A percentile compares a stretch with the other conserved stretches of the same genome.
Conservation (phyloP, 768 basidiomycete genomes). For the Paxillus ammoniavirescens region DNA sequence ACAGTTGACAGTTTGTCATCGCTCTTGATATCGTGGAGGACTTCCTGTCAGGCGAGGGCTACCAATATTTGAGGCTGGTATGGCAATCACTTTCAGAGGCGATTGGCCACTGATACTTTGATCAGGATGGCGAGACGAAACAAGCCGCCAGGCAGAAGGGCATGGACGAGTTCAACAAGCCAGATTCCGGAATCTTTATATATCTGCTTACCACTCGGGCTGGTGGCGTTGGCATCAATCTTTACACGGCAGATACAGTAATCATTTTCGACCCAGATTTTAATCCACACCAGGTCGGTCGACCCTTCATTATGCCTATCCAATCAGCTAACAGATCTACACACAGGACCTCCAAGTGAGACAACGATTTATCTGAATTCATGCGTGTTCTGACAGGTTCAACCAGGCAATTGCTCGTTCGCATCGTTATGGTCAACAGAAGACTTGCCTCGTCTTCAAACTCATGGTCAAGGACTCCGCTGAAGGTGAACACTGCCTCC, state of each 20-base stretch:
- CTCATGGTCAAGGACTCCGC: conserved; percentile 94
- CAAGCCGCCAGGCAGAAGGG: conserved; percentile 84
- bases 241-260: conserved; percentile 90
- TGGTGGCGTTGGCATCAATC: conserved; percentile 92
- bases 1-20: conserved; percentile 70
- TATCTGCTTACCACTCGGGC: conserved; percentile 92
- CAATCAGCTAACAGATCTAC: conserved; percentile 10
- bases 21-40: conserved; percentile 87
- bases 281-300: conserved; percentile 87
- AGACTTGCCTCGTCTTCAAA: conserved; percentile 93
- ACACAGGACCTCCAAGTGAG: conserved; percentile 81
- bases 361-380: not conserved
- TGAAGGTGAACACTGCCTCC: conserved; percentile 54
- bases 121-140: conserved; percentile 86
- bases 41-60: conserved; percentile 77
- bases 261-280: conserved; percentile 96
- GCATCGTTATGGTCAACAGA: conserved; percentile 93
- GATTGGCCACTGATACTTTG: conserved; percentile 5
- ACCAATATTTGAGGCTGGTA: conserved; percentile 78
- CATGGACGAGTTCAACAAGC: conserved; percentile 93
- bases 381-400: conserved; percentile 5
- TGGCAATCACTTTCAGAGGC: conserved; percentile 14
- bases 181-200: conserved; percentile 84
- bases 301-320: not conserved
- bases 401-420: conserved; percentile 88